Base-by-base conservation (phyloP, 1,139 yeast genomes). In the Kluyveromyces sp. region DNA sequence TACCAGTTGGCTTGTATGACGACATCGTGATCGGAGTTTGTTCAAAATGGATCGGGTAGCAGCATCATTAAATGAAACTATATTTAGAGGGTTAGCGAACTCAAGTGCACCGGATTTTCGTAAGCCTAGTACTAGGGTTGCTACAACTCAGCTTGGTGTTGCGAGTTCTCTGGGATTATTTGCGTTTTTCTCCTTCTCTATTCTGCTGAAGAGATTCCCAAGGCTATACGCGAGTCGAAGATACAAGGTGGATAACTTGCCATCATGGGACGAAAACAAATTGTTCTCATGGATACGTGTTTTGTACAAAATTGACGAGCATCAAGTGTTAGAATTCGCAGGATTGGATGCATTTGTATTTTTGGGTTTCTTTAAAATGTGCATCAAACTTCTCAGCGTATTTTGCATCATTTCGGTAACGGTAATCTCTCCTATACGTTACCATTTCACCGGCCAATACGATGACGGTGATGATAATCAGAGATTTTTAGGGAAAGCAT, bases 261-360 rank as follows among this genome's bases (percentile, higher is more conserved):
- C 66, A 65, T 74, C 53, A 59, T 75, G 69, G 68, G 75, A 67
- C 63, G 69, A 58, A 11, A 61, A 66, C 40, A 72, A 85, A 3
- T 58, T 84, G 18, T 80, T 88, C 55, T 87, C 92, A 1, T 89
- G 96, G 96, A 69, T 89, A 6, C 74, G 80, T 1, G 75, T 78
- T 0, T 66, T 89, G 15, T 77, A 76, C 60, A 65, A 64, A 15
- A 78, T 88, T 15, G 71, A 74, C 20, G 97, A 92, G 55, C 74
- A 77, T 30, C 87, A 88, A 52, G 77, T 92, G 1, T 69, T 92
- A 43, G 89, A 86, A 49, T 83, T 82, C 58, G 96, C 96, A 1
- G 98, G 98, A 0, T 67, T 92, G 36, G 98, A 92, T 65, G 96
- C 97, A 0, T 88, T 77, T 64, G 96, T 89, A 36, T 82, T 82